phyloP scores from a whole-genome alignment of 805 yeast genomes.

The Candida silvicultrix region DNA sequence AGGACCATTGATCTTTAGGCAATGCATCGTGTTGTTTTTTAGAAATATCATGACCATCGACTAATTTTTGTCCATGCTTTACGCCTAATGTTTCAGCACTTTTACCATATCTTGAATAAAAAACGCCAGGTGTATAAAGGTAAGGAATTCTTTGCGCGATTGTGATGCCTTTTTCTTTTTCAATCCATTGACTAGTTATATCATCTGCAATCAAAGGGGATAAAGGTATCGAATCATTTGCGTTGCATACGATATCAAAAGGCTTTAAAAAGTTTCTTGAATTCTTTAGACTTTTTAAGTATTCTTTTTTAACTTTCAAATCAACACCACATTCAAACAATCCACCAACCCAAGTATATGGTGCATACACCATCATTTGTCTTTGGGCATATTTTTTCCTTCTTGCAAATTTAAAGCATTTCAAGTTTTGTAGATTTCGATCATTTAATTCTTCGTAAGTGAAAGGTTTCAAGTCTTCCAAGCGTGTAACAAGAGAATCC shows the following conservation, averaged over 20 bases:
- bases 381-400: conserved; percentile 44
- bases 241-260: conserved; percentile 29
- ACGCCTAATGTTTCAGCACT: conserved; percentile 22
- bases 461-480: conserved; percentile 10
- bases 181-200: conserved; percentile 40
- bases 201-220: conserved; percentile 57
- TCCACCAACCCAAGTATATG: conserved; percentile 60
- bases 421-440: conserved; percentile 19
- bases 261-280: conserved; percentile 4
- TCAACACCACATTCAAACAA: conserved; percentile 44
- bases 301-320: conserved; percentile 20
- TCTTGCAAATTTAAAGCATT: conserved; percentile 56
- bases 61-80: conserved; percentile 1
- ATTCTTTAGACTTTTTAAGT: conserved; percentile 13
- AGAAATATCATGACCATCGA: conserved; percentile 5
- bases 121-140: conserved; percentile 39
- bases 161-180: conserved; percentile 20
- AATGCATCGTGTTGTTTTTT: conserved; percentile 10
- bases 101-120: conserved; percentile 28
- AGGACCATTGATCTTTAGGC: conserved; percentile 37
- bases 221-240: conserved; percentile 35
- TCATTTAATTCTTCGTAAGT: conserved; percentile 9
- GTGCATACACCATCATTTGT: conserved; percentile 40
- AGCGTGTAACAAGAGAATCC: conserved; percentile 8
- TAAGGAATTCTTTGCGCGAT: conserved; percentile 45